Conservation (phyloP, 148 eudicot genomes). For the Drosera capensis region DNA sequence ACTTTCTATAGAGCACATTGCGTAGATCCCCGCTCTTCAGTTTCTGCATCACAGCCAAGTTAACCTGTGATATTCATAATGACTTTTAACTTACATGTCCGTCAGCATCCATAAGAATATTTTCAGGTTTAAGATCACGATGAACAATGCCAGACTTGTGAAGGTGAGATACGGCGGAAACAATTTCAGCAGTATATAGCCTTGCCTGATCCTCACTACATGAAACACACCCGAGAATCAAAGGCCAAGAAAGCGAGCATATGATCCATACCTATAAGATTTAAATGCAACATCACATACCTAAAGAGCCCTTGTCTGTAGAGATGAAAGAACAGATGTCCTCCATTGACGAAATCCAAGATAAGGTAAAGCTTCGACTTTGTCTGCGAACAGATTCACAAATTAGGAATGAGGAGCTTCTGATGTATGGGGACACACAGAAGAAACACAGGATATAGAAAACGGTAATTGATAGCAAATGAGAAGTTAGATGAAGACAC, state of each 20-base stretch:
- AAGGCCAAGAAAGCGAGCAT: neutral
- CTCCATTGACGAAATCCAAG: slow-evolving; percentile 19
- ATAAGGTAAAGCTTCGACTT: neutral
- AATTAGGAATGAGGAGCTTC: neutral
- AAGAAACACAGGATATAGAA: too few species aligned
- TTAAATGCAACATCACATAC: neutral
- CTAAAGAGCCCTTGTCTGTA: slow-evolving; percentile 30
- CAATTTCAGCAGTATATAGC: slow-evolving; percentile 40
- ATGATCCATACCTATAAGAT: slow-evolving; percentile 4
- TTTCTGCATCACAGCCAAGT: neutral
- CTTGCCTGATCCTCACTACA: slow-evolving; percentile 41
- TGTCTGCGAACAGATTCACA: neutral
- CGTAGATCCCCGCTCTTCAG: too few species aligned
- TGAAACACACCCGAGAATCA: neutral
- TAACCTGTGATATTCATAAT: neutral
- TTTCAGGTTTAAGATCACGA: slow-evolving; percentile 46
- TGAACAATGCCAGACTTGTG: slow-evolving; percentile 39
- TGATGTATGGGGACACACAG: too few species aligned
- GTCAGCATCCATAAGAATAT: slow-evolving; percentile 34
- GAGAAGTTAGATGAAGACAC: too few species aligned
- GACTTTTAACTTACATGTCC: slow-evolving; percentile 25
- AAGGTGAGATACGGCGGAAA: slow-evolving; percentile 30
- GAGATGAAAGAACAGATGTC: slow-evolving; percentile 41
- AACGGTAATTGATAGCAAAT: too few species aligned
- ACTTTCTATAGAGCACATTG: too few species aligned